Base-by-base conservation (phyloP, 78 protist genomes). In the Isochrysis galbana region DNA sequence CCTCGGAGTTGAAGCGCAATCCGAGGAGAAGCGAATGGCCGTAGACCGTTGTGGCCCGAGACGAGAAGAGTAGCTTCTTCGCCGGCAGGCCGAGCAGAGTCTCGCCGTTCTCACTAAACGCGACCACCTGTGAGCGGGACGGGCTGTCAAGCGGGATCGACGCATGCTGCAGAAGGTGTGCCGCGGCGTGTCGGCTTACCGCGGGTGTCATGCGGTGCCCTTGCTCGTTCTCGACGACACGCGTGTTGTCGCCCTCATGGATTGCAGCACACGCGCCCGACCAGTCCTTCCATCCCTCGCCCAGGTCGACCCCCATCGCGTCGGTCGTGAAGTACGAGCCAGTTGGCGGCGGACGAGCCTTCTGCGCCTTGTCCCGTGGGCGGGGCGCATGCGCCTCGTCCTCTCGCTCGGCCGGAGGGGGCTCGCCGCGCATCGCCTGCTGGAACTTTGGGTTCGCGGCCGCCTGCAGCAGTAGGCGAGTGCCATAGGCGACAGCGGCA, bases 271-370 rank as follows among this genome's bases (percentile, higher is more conserved):
- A 77, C 2, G 84, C 84, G 47, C 47, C 44, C n/a, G 47, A 39
- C 84, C 84, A 77, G 34, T 77, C 84, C 46, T 77, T 77, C 47
- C 29, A 2, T 2, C 84, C 84, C 47, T 77, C n/a, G 42, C 80
- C 80, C 32, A 70, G 42, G 39, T 14, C 34, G 80, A 14, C 10
- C 10, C 80, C 80, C 80, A 70, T 70, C 80, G 41, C 80, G 11
- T 70, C 80, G 39, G 80, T 70, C 42, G 80, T 70, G 80, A 70
- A 70, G 80, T 70, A 70, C 61, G 61, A 51, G 61, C 29, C 61
- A 51, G 61, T 51, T 14, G 29, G 61, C 61, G 29, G 61, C 61
- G 61, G 61, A 7, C 29, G 29, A 51, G 61, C 29, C 61, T 51
- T 14, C 29, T 14, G 29, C 29, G 29, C 14, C 29, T 51, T 14